Evolutionary conservation across 2,329 filamentous ascomycete genomes (phyloP), one percentile per base, ranked within the genome.

Genomic region (Fusarium fujikuroi): DNA sequence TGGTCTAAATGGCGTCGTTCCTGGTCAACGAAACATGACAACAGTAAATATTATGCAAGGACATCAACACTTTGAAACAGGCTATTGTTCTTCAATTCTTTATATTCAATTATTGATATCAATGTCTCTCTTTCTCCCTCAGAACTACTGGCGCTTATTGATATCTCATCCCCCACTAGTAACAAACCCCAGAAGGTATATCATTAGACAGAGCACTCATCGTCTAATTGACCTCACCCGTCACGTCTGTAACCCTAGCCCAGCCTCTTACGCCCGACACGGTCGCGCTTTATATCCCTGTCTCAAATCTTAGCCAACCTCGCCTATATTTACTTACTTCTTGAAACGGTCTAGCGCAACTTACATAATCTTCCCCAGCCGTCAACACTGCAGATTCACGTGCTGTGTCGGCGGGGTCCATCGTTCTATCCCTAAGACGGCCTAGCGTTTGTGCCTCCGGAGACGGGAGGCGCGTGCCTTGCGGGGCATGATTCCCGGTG

Each of bases 321-420:
- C 67, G 28, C 28, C 53, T n/a, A 50, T 78, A 77, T 78, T 78
- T 75, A 78, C 77, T 74, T 63, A 72, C 66, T 79, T 25, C 76
- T 62, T 39, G 4, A 70, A 63, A 2, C 0, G 21, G 75, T 25
- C 57, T 78, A 75, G 75, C 56, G 3, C 2, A 0, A 21, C 47
- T 74, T 63, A 62, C 39, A 36, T 63, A 70, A 63, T 28, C 14
- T 49, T 52, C 63, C 23, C 34, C 58, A 34, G 58, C 50, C 46
- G 43, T 70, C 66, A 66, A 46, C 52, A 56, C 34, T 59, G 25
- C 65, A 52, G 44, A 57, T 69, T 70, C 69, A 63, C 68, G 58
- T 75, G 57, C 44, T 57, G 43, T 64, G 67, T 63, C 16, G 14
- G 23, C 32, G 66, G 66, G 60, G 28, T 63, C 52, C 47, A 39